Base-by-base conservation (phyloP, 257 asterid species). In the Solanum chiquidenum region DNA sequence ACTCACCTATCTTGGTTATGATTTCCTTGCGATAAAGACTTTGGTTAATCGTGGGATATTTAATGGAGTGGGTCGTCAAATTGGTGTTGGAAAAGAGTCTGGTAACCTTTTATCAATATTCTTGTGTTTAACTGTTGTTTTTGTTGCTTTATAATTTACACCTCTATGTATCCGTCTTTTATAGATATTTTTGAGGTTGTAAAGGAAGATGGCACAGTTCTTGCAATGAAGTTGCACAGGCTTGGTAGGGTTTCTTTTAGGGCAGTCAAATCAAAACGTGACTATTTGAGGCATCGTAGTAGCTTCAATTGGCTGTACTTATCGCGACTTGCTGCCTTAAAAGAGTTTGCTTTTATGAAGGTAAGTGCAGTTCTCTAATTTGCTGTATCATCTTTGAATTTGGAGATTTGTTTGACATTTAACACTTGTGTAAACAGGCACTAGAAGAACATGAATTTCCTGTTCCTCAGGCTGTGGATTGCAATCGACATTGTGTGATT, bases 271-370 rank as follows among this genome's bases (percentile, higher is more conserved):
- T 89, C 98, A 34, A 97, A 97, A 90, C 99, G 99, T 93, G 99
- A 97, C 90, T 97, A 97, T 89, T 92, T 97, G 93, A 94, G 93
- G 94, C 99, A 97, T 90, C 99, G 99, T 55, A 96, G 93, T 87
- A 97, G 98, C 91, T 97, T 76, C 83, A 97, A 73, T 92, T 97
- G 99, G 99, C 94, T 97, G 74, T 97, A 97, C 93, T 89, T 96
- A 90, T 97, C 99, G 5, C 95, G 99, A 33, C 98, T 97, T 86
- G 99, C 99, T 89, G 99, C 99, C 25, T 97, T 96, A 88, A 97
- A 96, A 87, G 99, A 97, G 91, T 97, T 91, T 90, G 98, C 99
- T 87, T 97, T 97, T 91, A 97, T 97, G 99, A 97, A 96, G 99
- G 99, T 96, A 73, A 88, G 40, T 83, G 7, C n/a, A 18, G 25